Evolutionary conservation across 2,329 filamentous ascomycete species (phyloP), one percentile per base, ranked within the genome.

Genomic region (Fusarium tjaetaba): DNA sequence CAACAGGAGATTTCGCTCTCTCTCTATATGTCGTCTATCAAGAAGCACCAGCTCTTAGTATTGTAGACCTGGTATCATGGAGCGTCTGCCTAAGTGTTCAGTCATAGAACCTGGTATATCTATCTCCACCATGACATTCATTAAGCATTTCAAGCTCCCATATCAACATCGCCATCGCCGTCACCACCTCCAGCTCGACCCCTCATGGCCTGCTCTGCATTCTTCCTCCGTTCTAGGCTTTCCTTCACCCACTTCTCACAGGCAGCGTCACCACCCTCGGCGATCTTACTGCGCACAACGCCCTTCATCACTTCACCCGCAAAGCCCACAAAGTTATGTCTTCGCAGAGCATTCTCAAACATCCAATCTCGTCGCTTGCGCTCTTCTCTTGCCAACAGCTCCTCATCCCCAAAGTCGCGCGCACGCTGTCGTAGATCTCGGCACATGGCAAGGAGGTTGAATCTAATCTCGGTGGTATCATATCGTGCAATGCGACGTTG

Each of bases 291-390:
- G 73, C 84, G 87, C n/a, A 94, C 93, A 8, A 98, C 96, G 2
- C 91, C 93, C 86, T 96, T 97, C 77, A 97, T 85, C 69, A 98
- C 87, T 85, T 98, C 95, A 18, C 94, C 95, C 7, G 96, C 93
- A 79, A 99, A 98, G 0, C 95, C 96, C 2, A 99, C 94, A 85
- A 99, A 99, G 83, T 99, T 99, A 83, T 97, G 96, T 77, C 93
- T 87, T 69, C 96, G 86, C 78, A 99, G 86, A 16, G 95, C 93
- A 83, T 99, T 99, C 88, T 99, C 96, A 88, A 96, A 98, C 80
- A 91, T 89, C 96, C 96, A 99, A 73, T 92, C 93, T 65, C 88
- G 88, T 59, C 96, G 88, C 89, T 97, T 97, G 79, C 89, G 87
- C 85, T 96, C 90, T 87, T 98, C 95, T 61, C 92, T 87, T 74